Percentiles rank a stretch among this genome's conserved stretches.
Conservation (phyloP, 345 rosid species). For the Acer yangbiense region DNA sequence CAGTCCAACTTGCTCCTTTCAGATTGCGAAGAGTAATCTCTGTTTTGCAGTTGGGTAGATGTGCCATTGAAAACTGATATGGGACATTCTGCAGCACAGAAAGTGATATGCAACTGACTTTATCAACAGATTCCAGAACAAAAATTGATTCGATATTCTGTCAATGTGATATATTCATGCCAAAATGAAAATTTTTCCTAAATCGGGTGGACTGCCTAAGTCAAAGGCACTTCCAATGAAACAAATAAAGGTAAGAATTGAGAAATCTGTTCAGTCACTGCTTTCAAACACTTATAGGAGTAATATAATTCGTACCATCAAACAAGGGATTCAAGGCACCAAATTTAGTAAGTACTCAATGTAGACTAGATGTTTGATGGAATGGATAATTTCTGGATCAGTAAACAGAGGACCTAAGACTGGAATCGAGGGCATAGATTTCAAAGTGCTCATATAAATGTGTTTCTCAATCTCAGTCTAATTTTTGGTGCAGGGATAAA, state of each 20-base stretch:
- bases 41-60: conserved; percentile 56
- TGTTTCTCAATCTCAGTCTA: not conserved
- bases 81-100: conserved; percentile 54
- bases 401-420: not conserved
- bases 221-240: conserved; percentile 15
- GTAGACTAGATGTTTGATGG: not conserved
- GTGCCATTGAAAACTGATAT: conserved; percentile 57
- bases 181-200: not conserved
- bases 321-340: not conserved
- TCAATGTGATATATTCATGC: not conserved
- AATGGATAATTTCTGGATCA: not conserved
- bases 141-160: not conserved
- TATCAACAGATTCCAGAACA: conserved; percentile 6
- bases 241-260: conserved; percentile 1
- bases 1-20: conserved; percentile 58
- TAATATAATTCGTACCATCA: not conserved
- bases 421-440: not conserved
- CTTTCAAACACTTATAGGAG: not conserved
- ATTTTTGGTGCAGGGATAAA: not conserved
- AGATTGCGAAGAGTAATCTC: conserved; percentile 53
- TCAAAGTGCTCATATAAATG: not conserved
- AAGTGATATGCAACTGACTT: conserved; percentile 11
- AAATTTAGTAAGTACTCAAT: not conserved
- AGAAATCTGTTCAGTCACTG: not conserved
- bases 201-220: not conserved